phyloP scores from a whole-genome alignment of 345 rosid species.

The Adansonia digitata region DNA sequence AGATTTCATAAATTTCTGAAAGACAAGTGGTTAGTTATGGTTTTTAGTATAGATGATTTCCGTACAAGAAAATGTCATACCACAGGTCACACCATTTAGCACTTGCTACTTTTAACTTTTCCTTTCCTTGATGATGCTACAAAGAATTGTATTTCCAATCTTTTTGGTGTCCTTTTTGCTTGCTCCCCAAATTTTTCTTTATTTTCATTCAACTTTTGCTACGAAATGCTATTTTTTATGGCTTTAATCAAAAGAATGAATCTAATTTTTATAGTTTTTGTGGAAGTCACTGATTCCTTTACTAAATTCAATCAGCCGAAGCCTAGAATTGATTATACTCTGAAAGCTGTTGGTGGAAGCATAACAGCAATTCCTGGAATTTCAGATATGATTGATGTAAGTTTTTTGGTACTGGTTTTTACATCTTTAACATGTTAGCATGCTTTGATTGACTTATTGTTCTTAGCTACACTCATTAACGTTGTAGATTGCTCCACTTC shows the following conservation, averaged over 20 bases:
- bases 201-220: background rate
- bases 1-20: background rate
- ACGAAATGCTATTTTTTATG: background rate
- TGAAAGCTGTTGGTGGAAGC: constrained; percentile 99
- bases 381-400: constrained; percentile 45
- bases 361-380: constrained; percentile 91
- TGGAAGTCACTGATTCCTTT: constrained; percentile 16
- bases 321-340: constrained; percentile 89
- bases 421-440: background rate
- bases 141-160: background rate
- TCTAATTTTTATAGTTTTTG: background rate
- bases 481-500: background rate
- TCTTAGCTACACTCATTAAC: background rate
- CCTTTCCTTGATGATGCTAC: background rate
- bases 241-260: background rate
- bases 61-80: background rate
- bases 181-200: background rate
- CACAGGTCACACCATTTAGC: background rate
- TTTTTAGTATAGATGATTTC: background rate
- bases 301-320: constrained; percentile 62
- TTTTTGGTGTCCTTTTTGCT: background rate
- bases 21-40: background rate
- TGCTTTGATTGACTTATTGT: background rate
- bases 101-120: background rate
- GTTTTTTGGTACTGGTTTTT: background rate